phyloP scores from a whole-genome alignment of 2,329 filamentous ascomycete species.

The Penicillium sp. region DNA sequence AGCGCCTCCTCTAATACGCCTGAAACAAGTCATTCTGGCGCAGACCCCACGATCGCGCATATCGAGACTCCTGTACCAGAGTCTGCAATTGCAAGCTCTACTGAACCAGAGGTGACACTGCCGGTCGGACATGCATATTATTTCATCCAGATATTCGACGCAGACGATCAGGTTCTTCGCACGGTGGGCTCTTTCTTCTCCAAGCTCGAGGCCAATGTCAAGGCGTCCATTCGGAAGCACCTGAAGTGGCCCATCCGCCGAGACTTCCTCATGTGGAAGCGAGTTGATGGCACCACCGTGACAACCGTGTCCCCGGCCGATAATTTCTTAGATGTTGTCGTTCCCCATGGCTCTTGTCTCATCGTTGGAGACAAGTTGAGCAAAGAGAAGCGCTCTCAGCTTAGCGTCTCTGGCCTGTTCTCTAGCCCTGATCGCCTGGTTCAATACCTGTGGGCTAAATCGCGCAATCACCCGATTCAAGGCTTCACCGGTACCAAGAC shows the following conservation, averaged over 20 bases:
- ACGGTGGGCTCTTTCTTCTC: constrained; percentile 45
- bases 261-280: constrained; percentile 46
- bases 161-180: constrained; percentile 45
- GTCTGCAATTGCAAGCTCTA: constrained; percentile 1
- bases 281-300: constrained; percentile 38
- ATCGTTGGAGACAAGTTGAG: constrained; percentile 43
- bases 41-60: constrained; percentile 10
- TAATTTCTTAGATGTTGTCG: constrained; percentile 32
- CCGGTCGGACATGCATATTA: constrained; percentile 44
- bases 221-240: constrained; percentile 39
- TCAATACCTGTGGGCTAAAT: constrained; percentile 46
- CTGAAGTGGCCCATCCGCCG: constrained; percentile 39
- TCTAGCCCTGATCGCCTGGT: constrained; percentile 39
- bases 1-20: constrained; percentile 12
- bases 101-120: constrained; percentile 20
- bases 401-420: constrained; percentile 36
- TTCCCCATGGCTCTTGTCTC: constrained; percentile 41
- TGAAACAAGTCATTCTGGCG: constrained; percentile 4
- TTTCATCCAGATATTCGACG: constrained; percentile 54
- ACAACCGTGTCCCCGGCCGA: constrained; percentile 34
- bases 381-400: constrained; percentile 35
- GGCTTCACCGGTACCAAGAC: constrained; percentile 49
- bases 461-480: constrained; percentile 46
- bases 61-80: constrained; percentile 6
- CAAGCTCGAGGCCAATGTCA: constrained; percentile 40